Base-by-base conservation (phyloP, 768 basidiomycete genomes). In the Solioccasus polychromus region DNA sequence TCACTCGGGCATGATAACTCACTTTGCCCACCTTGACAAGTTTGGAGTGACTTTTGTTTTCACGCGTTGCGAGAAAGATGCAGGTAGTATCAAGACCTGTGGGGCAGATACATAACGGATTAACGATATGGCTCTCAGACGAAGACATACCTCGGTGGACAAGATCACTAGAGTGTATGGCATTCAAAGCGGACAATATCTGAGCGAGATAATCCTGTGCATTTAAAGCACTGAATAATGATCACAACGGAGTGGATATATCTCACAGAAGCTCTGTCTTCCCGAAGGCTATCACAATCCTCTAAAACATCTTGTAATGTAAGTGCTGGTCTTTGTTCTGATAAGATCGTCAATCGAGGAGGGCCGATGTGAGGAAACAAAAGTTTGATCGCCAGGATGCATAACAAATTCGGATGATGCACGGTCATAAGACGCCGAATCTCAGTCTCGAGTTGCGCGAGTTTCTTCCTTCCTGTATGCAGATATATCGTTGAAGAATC, bases 241-340 rank as follows among this genome's bases (percentile, higher is more conserved):
- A 11, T 4, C 8, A 35, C n/a, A 31, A 31, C 35, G 26, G 14
- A 42, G 52, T 24, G 42, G 15, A 59, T 2, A 20, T 9, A 6
- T 53, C 79, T 42, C 52, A 90, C 88, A 31, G 76, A 73, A 15
- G 83, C 84, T 20, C 85, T 74, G 29, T 83, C 82, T 59, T 88
- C 81, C 38, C 80, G 76, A n/a, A 93, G 66, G n/a, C 70, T 74
- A 25, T 86, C 82, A 41, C 79, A 83, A 54, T 89, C 85, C 50
- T 85, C 79, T n/a, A 93, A 68, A 5, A 92, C 76, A 47, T 90
- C 86, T 34, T 80, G 72, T 23, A 92, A 61, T 0, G 80, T 83
- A 46, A 87, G 66, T 0, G 80, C 63, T 0, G 88, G 86, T 1
- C 74, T 71, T 57, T 85, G 78, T 56, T 92, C 90, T n/a, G 75